These are phyloP conservation scores for Leptosphaerulina australis DNA, from an alignment of 2,329 filamentous ascomycete species.

Conservation along the genomic window DNA sequence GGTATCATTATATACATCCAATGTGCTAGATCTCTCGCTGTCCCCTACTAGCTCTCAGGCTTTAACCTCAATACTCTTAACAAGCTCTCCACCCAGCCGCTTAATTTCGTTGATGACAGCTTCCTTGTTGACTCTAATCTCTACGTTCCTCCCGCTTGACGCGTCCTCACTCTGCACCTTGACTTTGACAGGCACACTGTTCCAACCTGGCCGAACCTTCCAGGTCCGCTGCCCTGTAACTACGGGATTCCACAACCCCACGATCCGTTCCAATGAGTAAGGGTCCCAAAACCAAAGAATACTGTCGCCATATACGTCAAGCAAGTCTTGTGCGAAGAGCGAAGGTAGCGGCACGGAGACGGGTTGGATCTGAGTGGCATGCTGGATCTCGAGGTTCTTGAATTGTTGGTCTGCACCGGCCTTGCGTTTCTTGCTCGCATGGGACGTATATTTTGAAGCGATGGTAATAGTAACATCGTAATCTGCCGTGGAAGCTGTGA, in stretches of 20 bases:
- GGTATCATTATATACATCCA: background rate
- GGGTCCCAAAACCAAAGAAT: constrained; percentile 81
- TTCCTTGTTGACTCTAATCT: constrained; percentile 69
- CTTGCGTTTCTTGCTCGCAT: constrained; percentile 32
- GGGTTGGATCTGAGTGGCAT: constrained; percentile 32
- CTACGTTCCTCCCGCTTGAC: constrained; percentile 47
- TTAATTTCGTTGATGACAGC: constrained; percentile 76
- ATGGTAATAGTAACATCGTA: constrained; percentile 88
- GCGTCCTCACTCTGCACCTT: constrained; percentile 42
- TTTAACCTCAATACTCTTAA: constrained; percentile 51
- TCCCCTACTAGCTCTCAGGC: background rate
- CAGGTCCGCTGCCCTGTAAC: constrained; percentile 62
- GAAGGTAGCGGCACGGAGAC: constrained; percentile 64
- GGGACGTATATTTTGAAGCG: constrained; percentile 57
- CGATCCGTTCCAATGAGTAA: constrained; percentile 62
- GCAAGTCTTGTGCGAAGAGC: constrained; percentile 71
- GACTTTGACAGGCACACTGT: constrained; percentile 61
- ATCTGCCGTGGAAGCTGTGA: constrained; percentile 73
- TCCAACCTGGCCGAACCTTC: constrained; percentile 73
- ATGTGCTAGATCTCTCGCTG: background rate
- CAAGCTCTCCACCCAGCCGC: constrained; percentile 64
- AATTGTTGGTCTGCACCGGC: constrained; percentile 59
- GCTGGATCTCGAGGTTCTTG: constrained; percentile 77
- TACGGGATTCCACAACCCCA: constrained; percentile 69
- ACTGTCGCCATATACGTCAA: constrained; percentile 68